Base-by-base conservation (phyloP, 345 rosid species). In the Dipteronia sinensis region DNA sequence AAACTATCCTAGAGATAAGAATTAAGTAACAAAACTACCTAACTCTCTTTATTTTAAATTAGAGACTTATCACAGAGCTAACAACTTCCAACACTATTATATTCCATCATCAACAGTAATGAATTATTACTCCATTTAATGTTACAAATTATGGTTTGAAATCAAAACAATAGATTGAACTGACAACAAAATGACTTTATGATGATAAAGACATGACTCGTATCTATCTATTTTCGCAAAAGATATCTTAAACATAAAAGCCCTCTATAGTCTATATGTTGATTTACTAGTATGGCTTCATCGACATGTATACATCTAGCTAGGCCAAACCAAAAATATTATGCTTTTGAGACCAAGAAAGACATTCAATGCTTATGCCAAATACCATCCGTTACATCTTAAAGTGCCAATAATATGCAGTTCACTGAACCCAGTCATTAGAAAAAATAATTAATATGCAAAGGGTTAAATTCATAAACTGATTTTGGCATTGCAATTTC, bases 281-380 rank as follows among this genome's bases (percentile, higher is more conserved):
- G 63, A 71, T 1, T 10, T 49, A 15, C 1, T 63, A 51, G 16
- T 25, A 53, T 51, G 73, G 74, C 10, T 53, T 53, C 65, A 19
- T 59, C 46, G 10, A 46, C 49, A 44, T 40, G 46, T 42, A 2
- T 10, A 46, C 3, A 34, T 31, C 38, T 53, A 31, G 25, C 12
- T 19, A 71, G 49, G 29, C 10, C 4, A 29, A 10, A 71, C 17
- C 4, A 29, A 4, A 71, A 53, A 31, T 38, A 29, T 16, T 31
- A 16, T 55, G 65, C 75, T 71, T 22, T 71, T 11, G 49, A 55
- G 65, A 25, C 10, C 56, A 55, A 62, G 38, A 71, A 31, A 31
- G 29, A 6, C 0, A 56, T 58, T 71, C 75, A 71, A 19, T 29
- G 46, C 25, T 10, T 34, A 10, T 10, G n/a, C 46, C 8, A 56